Conservation (phyloP, 768 basidiomycete species). For the Suillus subluteus region DNA sequence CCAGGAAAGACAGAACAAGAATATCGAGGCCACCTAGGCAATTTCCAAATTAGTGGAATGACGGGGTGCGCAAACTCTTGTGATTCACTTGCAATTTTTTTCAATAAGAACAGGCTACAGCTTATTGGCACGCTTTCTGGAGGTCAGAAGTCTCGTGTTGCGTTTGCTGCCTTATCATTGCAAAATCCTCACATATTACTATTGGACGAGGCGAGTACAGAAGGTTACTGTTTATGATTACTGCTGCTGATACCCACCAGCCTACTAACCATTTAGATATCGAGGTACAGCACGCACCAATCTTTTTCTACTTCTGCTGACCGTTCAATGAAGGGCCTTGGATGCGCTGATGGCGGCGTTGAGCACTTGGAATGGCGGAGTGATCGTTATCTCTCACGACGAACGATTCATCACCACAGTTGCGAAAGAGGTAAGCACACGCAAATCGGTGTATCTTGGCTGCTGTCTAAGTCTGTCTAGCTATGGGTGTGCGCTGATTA, state of each 20-base stretch:
- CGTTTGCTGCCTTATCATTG: conserved; percentile 85
- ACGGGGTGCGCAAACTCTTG: conserved; percentile 61
- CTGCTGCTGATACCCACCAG: conserved; percentile 37
- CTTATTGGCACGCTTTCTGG: conserved; percentile 90
- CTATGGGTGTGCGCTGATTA: conserved; percentile 93
- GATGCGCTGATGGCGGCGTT: conserved; percentile 92
- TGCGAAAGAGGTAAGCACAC: conserved; percentile 65
- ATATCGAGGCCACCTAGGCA: conserved; percentile 92
- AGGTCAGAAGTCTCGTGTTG: conserved; percentile 95
- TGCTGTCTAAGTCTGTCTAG: conserved; percentile 41
- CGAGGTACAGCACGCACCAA: conserved; percentile 49
- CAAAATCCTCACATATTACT: conserved; percentile 90
- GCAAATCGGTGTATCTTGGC: conserved; percentile 1
- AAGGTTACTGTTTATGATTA: conserved; percentile 12
- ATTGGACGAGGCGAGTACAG: conserved; percentile 81
- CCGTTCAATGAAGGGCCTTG: conserved; percentile 67
- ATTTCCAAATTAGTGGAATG: conserved; percentile 97
- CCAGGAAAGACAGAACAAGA: conserved; percentile 97
- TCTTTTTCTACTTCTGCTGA: conserved; percentile 16
- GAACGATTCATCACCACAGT: conserved; percentile 93
- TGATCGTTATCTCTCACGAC: conserved; percentile 94
- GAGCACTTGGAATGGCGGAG: conserved; percentile 84
- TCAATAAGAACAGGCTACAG: conserved; percentile 59
- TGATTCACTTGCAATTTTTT: not conserved
- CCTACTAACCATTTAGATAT: conserved; percentile 97